Evolutionary conservation across 345 rosid genomes (phyloP).

Genomic region (Eucalyptus sp.): DNA sequence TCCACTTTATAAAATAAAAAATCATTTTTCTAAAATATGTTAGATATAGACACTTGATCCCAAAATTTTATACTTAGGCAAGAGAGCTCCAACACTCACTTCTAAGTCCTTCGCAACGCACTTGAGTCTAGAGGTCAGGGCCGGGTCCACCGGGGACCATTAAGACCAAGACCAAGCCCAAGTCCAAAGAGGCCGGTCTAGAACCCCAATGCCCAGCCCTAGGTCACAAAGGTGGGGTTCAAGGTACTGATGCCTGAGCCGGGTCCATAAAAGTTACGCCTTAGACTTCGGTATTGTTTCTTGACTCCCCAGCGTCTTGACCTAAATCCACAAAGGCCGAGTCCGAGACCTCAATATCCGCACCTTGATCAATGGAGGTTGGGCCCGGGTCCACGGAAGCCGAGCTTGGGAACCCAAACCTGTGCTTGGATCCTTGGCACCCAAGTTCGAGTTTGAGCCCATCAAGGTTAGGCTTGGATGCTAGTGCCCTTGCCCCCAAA

Average conservation of each 20-base stretch:
- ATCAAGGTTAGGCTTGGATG: neutral
- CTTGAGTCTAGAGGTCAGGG: neutral
- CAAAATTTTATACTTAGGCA: no score
- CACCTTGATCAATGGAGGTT: neutral
- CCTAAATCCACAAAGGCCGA: neutral
- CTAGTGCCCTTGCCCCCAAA: neutral
- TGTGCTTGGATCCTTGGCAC: neutral
- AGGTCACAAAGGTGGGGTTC: no score
- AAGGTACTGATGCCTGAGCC: no score
- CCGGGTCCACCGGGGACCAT: rapidly evolving
- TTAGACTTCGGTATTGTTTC: neutral
- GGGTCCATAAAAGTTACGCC: neutral
- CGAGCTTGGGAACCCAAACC: neutral
- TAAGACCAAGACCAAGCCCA: neutral
- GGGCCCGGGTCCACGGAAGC: rapidly evolving
- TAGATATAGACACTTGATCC: no score
- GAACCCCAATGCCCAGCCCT: no score
- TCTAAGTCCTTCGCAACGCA: no score
- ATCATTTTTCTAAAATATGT: no score
- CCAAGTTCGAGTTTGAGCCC: rapidly evolving
- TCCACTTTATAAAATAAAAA: no score
- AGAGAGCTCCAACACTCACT: neutral
- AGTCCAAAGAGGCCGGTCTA: rapidly evolving
- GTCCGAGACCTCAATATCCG: rapidly evolving
- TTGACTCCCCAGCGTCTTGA: rapidly evolving